Evolutionary conservation across 495 filamentous ascomycete species (phyloP), one percentile per base, ranked within the genome.

Genomic region (Penicillium subrubescens): DNA sequence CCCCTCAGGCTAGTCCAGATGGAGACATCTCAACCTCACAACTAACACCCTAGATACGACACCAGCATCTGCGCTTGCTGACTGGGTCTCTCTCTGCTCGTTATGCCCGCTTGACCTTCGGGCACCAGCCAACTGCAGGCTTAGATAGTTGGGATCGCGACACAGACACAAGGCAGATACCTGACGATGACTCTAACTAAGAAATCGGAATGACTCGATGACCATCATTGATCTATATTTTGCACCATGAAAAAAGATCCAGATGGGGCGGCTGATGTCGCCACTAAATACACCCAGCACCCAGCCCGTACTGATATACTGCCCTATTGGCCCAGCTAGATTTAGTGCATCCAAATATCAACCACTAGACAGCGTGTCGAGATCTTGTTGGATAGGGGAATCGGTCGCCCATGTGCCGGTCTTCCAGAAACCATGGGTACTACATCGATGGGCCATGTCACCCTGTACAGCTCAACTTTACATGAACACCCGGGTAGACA

Each of bases 1-100:
- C 70, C 70, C 70, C 70, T 72, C 70, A 72, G 56, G 64, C 70
- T 72, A 72, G 67, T 66, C 70, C 70, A 57, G 62, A 70, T 72
- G 67, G 62, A 72, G 70, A 70, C 57, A 43, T 19, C 60, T 60
- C n/a, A 33, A 46, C 48, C 53, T 37, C 17, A 21, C 53, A 21
- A 37, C 31, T 33, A 25, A 17, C 53, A 56, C 33, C 31, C 53
- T 37, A 37, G 53, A 34, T 34, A 53, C 64, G 43, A 62, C 29
- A 68, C 57, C 59, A 61, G 56, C 62, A 56, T 58, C 63, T 37
- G 37, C 53, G 59, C 58, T 62, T 53, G 67, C 59, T 62, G 50
- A 61, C 60, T 52, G 54, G 41, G 59, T 59, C 55, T 31, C 29
- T 53, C 12, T 25, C 5, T n/a, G 2, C 25, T 23, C 29, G 31